These are phyloP conservation scores for Pythium rishiriense DNA, from an alignment of 352 stramenopile genomes.

Conservation along the genomic window DNA sequence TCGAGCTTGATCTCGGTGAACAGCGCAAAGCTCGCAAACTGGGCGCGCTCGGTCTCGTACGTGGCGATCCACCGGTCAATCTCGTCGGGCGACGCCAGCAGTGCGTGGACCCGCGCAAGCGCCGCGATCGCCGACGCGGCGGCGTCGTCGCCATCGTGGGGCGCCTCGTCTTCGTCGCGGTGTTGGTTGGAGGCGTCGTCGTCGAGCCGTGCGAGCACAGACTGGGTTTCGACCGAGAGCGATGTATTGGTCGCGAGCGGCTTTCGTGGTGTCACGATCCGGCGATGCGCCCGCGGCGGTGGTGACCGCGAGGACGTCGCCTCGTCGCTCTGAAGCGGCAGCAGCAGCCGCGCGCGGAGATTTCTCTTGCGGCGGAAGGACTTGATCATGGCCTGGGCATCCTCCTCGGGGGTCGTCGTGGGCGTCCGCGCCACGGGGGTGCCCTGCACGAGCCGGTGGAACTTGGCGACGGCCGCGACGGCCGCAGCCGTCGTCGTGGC, in stretches of 20 bases:
- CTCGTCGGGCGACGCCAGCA: constrained; percentile 42
- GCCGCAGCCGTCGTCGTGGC: neutral
- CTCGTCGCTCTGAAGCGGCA: constrained; percentile 36
- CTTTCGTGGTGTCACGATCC: constrained; percentile 10
- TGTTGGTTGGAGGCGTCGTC: neutral
- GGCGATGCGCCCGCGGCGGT: too few species aligned
- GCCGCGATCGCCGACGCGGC: constrained; percentile 42
- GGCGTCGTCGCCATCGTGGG: neutral
- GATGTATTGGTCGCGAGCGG: neutral
- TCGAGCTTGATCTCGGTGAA: constrained; percentile 81
- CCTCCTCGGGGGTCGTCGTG: constrained; percentile 11
- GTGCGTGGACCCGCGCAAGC: constrained; percentile 43
- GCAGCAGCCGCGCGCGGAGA: constrained; percentile 41
- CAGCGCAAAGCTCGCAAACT: constrained; percentile 76
- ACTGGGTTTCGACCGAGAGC: constrained; percentile 19
- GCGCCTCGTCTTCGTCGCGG: neutral
- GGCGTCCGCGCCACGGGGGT: neutral
- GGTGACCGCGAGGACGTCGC: constrained; percentile 19
- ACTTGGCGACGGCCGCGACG: constrained; percentile 3
- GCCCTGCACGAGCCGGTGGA: constrained; percentile 8
- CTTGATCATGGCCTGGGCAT: constrained; percentile 30
- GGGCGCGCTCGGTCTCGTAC: constrained; percentile 65
- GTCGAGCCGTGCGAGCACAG: neutral
- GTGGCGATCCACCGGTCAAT: constrained; percentile 64
- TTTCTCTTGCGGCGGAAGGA: constrained; percentile 57